Evolutionary conservation across 176 grass and related monocot genomes (phyloP).

Genomic region (Aechmea fasciata): DNA sequence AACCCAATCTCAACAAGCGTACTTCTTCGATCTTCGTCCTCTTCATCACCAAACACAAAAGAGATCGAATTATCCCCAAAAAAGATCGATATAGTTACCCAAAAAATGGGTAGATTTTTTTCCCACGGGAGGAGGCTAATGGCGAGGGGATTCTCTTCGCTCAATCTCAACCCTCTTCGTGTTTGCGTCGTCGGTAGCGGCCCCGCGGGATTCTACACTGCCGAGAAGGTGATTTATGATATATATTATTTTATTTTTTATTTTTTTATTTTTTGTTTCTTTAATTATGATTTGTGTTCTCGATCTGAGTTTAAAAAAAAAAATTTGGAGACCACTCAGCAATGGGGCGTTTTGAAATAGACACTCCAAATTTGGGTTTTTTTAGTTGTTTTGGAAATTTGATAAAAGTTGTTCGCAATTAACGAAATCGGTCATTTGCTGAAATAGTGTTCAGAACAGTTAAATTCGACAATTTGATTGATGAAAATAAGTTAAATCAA

Average conservation of each 20-base stretch:
- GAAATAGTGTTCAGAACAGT: not conserved
- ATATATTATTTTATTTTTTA: not conserved
- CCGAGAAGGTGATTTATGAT: conserved; percentile 44
- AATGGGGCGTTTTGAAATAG: no score
- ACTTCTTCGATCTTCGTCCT: not conserved
- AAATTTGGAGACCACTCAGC: no score
- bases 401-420: no score
- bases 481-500: not conserved
- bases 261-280: not conserved
- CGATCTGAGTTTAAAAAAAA: no score
- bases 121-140: conserved; percentile 19
- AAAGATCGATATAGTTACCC: not conserved
- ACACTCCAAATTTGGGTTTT: no score
- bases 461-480: not conserved
- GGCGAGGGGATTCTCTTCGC: conserved; percentile 31
- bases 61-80: not conserved
- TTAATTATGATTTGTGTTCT: no score
- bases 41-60: not conserved
- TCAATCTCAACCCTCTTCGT: conserved; percentile 36
- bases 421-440: no score
- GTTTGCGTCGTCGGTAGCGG: conserved; percentile 81
- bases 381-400: no score
- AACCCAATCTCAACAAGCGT: no score
- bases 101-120: conserved; percentile 13
- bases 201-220: conserved; percentile 91